Percentiles rank a stretch among this genome's conserved stretches.
Evolutionary conservation across 257 asterid species (phyloP).

Genomic region (Solanum appendiculatum): DNA sequence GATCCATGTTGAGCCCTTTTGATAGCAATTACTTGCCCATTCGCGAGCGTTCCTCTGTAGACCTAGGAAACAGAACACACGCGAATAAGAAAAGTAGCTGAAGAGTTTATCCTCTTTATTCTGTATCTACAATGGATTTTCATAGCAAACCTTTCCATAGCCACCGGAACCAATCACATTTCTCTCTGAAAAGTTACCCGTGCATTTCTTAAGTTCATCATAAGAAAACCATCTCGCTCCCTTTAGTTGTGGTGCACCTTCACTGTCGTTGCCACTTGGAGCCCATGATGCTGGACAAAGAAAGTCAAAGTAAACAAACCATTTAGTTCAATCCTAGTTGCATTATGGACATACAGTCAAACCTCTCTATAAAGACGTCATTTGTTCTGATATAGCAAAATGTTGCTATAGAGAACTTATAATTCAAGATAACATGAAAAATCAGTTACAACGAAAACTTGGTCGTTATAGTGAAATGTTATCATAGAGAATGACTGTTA

Average conservation of each 20-base stretch:
- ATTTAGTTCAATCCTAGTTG: not conserved
- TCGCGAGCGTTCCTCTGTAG: slow-evolving; percentile 59
- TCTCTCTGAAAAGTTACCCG: slow-evolving; percentile 60
- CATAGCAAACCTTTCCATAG: slow-evolving; percentile 65
- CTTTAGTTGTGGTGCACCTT: slow-evolving; percentile 92
- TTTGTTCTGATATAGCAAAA: not conserved
- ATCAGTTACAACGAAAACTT: not conserved
- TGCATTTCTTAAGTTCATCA: slow-evolving; percentile 84
- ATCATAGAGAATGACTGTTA: not conserved
- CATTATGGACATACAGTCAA: not conserved
- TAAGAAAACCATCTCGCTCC: slow-evolving; percentile 95
- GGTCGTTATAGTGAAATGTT: not conserved
- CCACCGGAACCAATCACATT: slow-evolving; percentile 95
- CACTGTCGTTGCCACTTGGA: slow-evolving; percentile 76
- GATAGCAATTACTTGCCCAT: slow-evolving; percentile 70
- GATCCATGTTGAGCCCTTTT: slow-evolving; percentile 84
- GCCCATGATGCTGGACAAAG: slow-evolving; percentile 66
- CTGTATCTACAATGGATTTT: not conserved
- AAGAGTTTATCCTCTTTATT: not conserved
- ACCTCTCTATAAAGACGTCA: not conserved
- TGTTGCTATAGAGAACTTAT: not conserved
- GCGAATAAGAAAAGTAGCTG: not conserved
- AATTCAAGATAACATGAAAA: not conserved
- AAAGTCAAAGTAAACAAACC: slow-evolving; percentile 6
- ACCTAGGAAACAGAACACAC: slow-evolving; percentile 34